These are phyloP conservation scores for Carex pumila DNA, from an alignment of 176 grass and related monocot genomes.

Conservation along the genomic window DNA sequence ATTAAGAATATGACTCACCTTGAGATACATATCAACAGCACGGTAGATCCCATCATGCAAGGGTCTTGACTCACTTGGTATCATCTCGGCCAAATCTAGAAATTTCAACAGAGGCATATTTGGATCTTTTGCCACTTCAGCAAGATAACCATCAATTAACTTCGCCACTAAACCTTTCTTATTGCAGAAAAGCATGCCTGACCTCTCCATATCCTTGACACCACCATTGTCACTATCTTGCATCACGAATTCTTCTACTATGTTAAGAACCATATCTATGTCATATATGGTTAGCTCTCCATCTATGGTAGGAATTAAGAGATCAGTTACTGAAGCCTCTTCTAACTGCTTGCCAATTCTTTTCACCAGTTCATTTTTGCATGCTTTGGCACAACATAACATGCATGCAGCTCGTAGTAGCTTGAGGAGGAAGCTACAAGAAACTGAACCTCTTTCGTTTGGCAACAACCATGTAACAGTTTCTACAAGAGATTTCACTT, in stretches of 20 bases:
- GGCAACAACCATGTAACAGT: constrained; percentile 80
- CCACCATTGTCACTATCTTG: constrained; percentile 42
- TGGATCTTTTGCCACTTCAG: constrained; percentile 74
- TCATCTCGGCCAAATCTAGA: constrained; percentile 59
- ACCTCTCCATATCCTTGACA: constrained; percentile 33
- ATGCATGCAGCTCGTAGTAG: constrained; percentile 72
- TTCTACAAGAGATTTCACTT: constrained; percentile 63
- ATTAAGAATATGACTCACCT: constrained; percentile 48
- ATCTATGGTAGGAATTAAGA: constrained; percentile 67
- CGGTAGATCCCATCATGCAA: constrained; percentile 85
- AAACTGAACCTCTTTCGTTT: constrained; percentile 69
- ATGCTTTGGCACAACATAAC: constrained; percentile 52
- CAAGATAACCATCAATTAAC: constrained; percentile 77
- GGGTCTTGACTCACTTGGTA: constrained; percentile 57
- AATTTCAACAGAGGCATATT: constrained; percentile 69
- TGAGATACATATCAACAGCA: constrained; percentile 85
- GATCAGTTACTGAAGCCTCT: constrained; percentile 67
- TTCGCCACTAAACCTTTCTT: constrained; percentile 65
- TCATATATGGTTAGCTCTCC: constrained; percentile 72
- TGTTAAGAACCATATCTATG: constrained; percentile 67
- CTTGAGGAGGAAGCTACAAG: constrained; percentile 91
- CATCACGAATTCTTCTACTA: constrained; percentile 83
- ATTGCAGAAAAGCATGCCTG: constrained; percentile 38
- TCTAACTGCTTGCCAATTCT: constrained; percentile 78
- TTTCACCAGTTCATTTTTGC: constrained; percentile 82